phyloP scores from a whole-genome alignment of 176 grass and related monocot species.

The Aegilops longissima region DNA sequence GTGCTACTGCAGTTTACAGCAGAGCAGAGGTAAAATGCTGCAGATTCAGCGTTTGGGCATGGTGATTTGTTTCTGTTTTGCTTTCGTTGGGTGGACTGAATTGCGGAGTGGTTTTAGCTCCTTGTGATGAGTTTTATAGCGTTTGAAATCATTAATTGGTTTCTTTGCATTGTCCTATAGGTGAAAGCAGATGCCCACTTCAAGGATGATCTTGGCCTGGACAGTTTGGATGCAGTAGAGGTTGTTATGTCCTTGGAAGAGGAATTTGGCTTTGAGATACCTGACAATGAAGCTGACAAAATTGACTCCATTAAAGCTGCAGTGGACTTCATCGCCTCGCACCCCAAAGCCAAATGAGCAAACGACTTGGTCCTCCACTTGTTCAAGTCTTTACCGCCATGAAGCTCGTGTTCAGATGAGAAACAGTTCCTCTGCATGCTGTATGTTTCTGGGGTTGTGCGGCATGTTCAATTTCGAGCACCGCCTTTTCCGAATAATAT shows the following conservation, averaged over 20 bases:
- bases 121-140: neutral
- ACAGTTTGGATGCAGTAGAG: constrained; percentile 54
- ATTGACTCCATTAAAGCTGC: constrained; percentile 53
- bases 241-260: constrained; percentile 60
- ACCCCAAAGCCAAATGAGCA: constrained; percentile 53
- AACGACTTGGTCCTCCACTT: neutral
- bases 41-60: neutral
- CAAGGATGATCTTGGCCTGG: constrained; percentile 59
- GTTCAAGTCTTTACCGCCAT: neutral
- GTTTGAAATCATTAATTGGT: neutral
- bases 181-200: constrained; percentile 54
- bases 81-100: neutral
- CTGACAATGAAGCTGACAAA: constrained; percentile 56
- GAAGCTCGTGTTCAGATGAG: neutral
- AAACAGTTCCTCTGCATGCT: neutral
- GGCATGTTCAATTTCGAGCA: neutral
- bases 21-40: neutral
- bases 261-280: constrained; percentile 57
- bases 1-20: neutral
- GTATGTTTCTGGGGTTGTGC: neutral
- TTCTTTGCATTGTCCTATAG: constrained; percentile 11
- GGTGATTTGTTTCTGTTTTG: neutral
- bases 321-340: constrained; percentile 51
- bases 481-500: constrained; percentile 30
- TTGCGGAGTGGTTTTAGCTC: neutral